Base-by-base conservation (phyloP, 106 monocot species). In the Acorus calamus region DNA sequence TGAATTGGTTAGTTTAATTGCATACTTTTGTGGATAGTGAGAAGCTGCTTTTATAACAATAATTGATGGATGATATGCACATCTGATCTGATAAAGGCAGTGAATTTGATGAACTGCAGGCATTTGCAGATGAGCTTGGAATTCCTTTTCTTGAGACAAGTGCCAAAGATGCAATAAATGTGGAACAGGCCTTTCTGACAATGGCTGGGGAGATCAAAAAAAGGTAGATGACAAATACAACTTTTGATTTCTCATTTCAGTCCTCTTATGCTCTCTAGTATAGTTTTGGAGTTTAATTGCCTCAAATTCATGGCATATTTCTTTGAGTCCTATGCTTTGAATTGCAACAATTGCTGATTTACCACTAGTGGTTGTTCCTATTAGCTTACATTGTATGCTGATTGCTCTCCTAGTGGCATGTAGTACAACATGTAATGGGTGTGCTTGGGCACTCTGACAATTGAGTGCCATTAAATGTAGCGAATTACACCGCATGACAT, bases 71-170 rank as follows among this genome's bases (percentile, higher is more conserved):
- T 28, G 28, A 28, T 28, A 28, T 56, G 4, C 12, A 3, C 56
- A 13, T 4, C 56, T 56, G 3, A 56, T 13, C 11, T 56, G 11
- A 42, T 42, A 59, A 59, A 11, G 8, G 44, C 67, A 47, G 49
- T 68, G 42, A 52, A 58, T 53, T 7, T 59, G 12, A 60, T 78
- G 14, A 14, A 55, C 10, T 74, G 55, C 69, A 89, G 89, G 89
- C 85, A 50, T 89, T 89, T 68, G 85, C 89, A 50, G 85, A 89
- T 72, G 77, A 77, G 60, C 75, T 89, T 55, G 85, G 85, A 4
- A 86, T 89, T 58, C 75, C 85, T 61, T 89, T 89, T 69, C 71
- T 89, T 28, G 89, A 89, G 74, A 89, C 89, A 52, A 89, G 89
- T 80, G 85, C 89, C 46, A 89, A 89, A 65, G 85, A 89, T 51